Evolutionary conservation across 768 basidiomycete genomes (phyloP), one percentile per base, ranked within the genome.

Genomic region (Termitomyces sp.): DNA sequence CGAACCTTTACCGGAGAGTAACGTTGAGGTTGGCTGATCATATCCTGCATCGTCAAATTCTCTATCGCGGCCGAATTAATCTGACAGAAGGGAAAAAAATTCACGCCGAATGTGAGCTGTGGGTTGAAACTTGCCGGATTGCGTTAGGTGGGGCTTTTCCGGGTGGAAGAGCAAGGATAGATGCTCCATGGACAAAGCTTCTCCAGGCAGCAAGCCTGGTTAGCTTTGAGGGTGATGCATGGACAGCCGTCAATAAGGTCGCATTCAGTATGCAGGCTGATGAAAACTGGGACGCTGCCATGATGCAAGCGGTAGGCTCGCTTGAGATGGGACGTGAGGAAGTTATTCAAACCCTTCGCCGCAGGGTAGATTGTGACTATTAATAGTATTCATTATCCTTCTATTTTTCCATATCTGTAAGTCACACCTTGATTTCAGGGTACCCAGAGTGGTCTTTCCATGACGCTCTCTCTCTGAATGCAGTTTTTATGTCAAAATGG

Each of bases 31-130:
- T 98, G 13, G 78, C 89, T 0, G 84, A 88, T 51, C 85, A 95
- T 68, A 86, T 98, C 54, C 74, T 91, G 20, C 91, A 95, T 62
- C 88, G 95, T 15, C 85, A 89, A 59, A 85, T 97, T 55, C 70
- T 89, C 41, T 91, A 90, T 67, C 86, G 92, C 45, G 87, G 91
- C 0, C 82, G 83, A 60, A 81, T 95, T 57, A 77, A 80, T 34
- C 70, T 79, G 3, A 66, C 70, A 8, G 88, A 92, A 56, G 91
- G 88, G 5, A 79, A 77, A 59, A 73, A 75, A 22, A 78, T 96
- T 22, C 76, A 76, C 22, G 81, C 81, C 1, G 95, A 98, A 70
- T 85, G 84, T 75, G 81, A 86, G 67, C 78, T 93, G 50, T 94
- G 95, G 94, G 79, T 88, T 6, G 89, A 92, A 72, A 88, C 90